Evolutionary conservation across 2,329 filamentous ascomycete genomes (phyloP), one percentile per base, ranked within the genome.

Genomic region (Bipolaris victoriae): DNA sequence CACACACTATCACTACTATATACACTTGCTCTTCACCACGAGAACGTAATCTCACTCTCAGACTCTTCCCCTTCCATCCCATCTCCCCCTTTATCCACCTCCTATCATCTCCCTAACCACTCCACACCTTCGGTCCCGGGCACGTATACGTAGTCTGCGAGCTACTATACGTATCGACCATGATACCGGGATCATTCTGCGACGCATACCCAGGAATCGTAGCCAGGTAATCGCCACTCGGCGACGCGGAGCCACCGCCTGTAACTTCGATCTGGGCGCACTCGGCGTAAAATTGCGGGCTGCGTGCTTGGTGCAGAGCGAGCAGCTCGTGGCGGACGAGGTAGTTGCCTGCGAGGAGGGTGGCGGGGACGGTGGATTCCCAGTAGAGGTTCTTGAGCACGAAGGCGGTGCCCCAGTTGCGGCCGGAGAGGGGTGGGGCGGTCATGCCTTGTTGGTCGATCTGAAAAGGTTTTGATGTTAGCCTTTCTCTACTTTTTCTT

Each of bases 261-360:
- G 80, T 80, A 29, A 86, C 80, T n/a, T 76, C 76, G 29, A 86
- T 62, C 69, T 86, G 83, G 0, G 83, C 84, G 60, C 84, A 86
- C 69, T 86, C 84, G 7, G 83, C 79, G 65, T 85, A 85, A 65
- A 84, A 82, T 63, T 82, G 80, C 1, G 81, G 80, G 0, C 64
- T 62, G 55, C 84, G 83, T 33, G 80, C 77, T 69, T 85, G 82
- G 71, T 86, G 83, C 6, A 86, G 79, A 43, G 83, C 83, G 31
- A 86, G 76, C 52, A 86, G 74, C 75, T 86, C 83, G 69, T 86
- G 83, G 47, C 83, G 78, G 67, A 86, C 56, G 11, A 70, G 57
- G 46, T 69, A 69, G 52, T 68, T 68, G 7, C 67, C 66, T 0
- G 67, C 46, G 77, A 65, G 66, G 16, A 86, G 76, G 39, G 69